phyloP scores from a whole-genome alignment of 202 grass and related monocot genomes.

The Schoenoplectus triqueter region DNA sequence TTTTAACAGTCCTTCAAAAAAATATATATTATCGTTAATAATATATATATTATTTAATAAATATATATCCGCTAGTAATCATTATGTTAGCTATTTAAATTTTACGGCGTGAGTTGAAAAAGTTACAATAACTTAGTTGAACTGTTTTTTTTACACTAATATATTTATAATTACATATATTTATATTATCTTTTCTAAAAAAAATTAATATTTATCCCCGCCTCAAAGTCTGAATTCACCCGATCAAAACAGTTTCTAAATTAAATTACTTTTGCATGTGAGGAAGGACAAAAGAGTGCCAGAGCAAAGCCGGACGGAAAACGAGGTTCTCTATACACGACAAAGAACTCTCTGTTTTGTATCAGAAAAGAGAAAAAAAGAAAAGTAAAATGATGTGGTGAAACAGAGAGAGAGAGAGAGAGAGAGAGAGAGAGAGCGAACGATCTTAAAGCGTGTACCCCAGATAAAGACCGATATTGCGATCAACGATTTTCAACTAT shows the following conservation, averaged over 20 bases:
- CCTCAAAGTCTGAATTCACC: too few species aligned
- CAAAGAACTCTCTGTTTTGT: slow-evolving; percentile 17
- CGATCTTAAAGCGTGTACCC: not conserved
- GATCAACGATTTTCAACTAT: not conserved
- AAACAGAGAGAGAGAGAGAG: not conserved
- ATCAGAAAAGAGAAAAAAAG: not conserved
- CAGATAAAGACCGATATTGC: not conserved
- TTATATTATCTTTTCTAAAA: too few species aligned
- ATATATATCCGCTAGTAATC: too few species aligned
- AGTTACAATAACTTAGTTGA: too few species aligned
- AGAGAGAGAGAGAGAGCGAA: not conserved
- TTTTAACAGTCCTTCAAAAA: too few species aligned
- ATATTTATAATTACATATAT: too few species aligned
- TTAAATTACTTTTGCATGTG: slow-evolving; percentile 28
- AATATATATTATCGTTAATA: too few species aligned
- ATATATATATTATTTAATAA: too few species aligned
- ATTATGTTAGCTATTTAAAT: too few species aligned
- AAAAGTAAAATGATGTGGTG: not conserved
- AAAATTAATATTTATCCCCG: too few species aligned
- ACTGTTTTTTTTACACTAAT: too few species aligned
- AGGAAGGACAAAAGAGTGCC: slow-evolving; percentile 7
- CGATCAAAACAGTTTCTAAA: not conserved
- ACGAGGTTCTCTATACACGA: slow-evolving; percentile 34
- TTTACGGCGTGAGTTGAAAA: too few species aligned
- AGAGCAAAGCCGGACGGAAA: slow-evolving; percentile 25